A percentile compares a stretch with the other conserved stretches of the same genome.
These are phyloP conservation scores for Trematosphaeria pertusa DNA, from an alignment of 2,329 filamentous ascomycete species.

Conservation along the genomic window DNA sequence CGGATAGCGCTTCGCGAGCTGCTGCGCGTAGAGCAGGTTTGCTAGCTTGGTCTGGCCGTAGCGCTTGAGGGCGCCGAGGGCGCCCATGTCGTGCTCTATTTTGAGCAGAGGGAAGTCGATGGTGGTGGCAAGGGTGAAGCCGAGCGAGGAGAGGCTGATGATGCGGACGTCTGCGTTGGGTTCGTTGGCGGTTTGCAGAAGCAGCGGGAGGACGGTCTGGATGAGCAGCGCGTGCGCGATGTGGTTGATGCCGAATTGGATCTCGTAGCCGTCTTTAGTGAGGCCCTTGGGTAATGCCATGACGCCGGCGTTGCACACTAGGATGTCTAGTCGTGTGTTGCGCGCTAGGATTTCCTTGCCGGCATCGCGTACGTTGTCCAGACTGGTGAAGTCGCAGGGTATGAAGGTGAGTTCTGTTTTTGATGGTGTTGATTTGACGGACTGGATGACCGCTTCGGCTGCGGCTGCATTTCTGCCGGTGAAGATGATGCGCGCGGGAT, in stretches of 20 bases:
- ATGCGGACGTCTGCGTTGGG: too few species aligned
- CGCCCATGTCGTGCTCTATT: not conserved
- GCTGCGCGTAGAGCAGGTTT: slow-evolving; percentile 51
- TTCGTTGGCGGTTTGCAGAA: slow-evolving; percentile 47
- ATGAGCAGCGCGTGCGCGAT: slow-evolving; percentile 52
- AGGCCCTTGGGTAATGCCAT: slow-evolving; percentile 26
- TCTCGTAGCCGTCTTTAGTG: slow-evolving; percentile 53
- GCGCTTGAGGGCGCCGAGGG: not conserved
- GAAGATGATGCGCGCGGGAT: slow-evolving; percentile 49
- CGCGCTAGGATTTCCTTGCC: too few species aligned
- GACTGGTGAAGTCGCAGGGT: not conserved
- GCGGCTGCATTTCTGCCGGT: slow-evolving; percentile 37
- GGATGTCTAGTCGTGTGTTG: slow-evolving; percentile 49
- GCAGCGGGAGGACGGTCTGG: slow-evolving; percentile 47
- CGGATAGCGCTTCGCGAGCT: slow-evolving; percentile 52
- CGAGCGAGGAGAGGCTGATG: too few species aligned
- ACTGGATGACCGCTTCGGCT: not conserved
- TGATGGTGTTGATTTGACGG: not conserved
- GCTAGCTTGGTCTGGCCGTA: slow-evolving; percentile 51
- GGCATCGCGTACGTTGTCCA: too few species aligned
- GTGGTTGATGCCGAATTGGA: slow-evolving; percentile 55
- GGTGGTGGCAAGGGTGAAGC: not conserved
- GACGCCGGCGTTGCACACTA: slow-evolving; percentile 52
- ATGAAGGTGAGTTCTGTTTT: not conserved
- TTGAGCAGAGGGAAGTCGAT: not conserved